Base-by-base conservation (phyloP, 2,329 filamentous ascomycete genomes). In the Coniochaeta hoffmannii region DNA sequence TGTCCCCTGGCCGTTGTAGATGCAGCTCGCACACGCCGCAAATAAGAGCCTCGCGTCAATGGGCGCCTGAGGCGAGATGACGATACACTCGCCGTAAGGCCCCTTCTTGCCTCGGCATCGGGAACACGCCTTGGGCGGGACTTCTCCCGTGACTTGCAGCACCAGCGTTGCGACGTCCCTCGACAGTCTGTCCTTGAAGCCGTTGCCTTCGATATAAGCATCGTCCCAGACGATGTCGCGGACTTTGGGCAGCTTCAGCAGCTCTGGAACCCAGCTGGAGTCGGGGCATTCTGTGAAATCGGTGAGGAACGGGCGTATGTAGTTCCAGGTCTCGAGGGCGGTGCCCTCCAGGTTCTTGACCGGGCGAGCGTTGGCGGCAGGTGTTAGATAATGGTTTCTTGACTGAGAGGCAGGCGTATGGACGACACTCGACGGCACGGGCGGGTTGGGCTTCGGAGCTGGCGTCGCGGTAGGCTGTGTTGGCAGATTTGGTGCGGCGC, bases 91-190 rank as follows among this genome's bases (percentile, higher is more conserved):
- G 1, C 50, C 32, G 26, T 61, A 69, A 0, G 63, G 64, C 0
- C 67, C 67, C 5, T 55, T 55, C 15, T 22, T 30, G 8, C 61
- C 32, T 4, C 22, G 28, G 57, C 68, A 70, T n/a, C 56, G 36
- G 1, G 36, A 34, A 56, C 68, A 71, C 1, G 60, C 55, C 5
- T 32, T 26, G 0, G 32, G 14, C 1, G 56, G 58, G 11, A 55
- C 51, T 1, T 68, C 61, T 10, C 68, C 68, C 1, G 64, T 68
- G 34, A 68, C 14, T 32, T 69, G 66, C n/a, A 70, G 59, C 3
- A 53, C 15, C 34, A 53, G 7, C 14, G 66, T 62, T 1, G 65
- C 61, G 1, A 68, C 44, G 44, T 69, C 66, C 5, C 62, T 51
- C 6, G 58, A 35, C 9, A 53, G 53, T 9, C 46, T 46, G 36